phyloP scores from a whole-genome alignment of 129 eudicot species.

The Ambrosia trifida region DNA sequence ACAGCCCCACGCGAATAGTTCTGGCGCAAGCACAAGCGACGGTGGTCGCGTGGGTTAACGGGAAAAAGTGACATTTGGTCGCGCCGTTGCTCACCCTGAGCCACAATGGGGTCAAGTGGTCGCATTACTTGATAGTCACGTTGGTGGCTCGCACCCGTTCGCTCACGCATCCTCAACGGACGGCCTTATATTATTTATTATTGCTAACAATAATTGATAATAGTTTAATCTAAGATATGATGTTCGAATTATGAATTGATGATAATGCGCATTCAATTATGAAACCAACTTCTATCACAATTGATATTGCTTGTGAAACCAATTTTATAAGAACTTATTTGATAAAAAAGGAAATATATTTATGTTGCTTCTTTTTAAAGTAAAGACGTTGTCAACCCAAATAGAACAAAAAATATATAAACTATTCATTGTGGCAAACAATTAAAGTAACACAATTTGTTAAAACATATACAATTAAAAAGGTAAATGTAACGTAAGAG shows the following conservation, averaged over 20 bases:
- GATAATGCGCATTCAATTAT: not conserved
- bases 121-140: too few relatives aligned
- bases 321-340: not conserved
- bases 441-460: not conserved
- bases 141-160: too few relatives aligned
- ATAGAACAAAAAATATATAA: not conserved
- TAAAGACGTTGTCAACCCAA: not conserved
- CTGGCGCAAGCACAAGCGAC: too few relatives aligned
- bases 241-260: not conserved
- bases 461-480: not conserved
- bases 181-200: not conserved
- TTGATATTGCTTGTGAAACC: constrained; percentile 9
- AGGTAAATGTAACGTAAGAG: not conserved
- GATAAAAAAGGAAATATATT: not conserved
- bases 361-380: constrained; percentile 2
- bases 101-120: too few relatives aligned
- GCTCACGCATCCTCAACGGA: too few relatives aligned
- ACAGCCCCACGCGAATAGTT: too few relatives aligned
- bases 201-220: not conserved
- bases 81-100: too few relatives aligned
- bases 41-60: too few relatives aligned
- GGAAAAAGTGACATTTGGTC: too few relatives aligned
- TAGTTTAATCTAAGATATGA: not conserved
- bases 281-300: not conserved
- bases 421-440: constrained; percentile 1